Percentiles rank a stretch among this genome's conserved stretches.
phyloP scores from a whole-genome alignment of 2,329 filamentous ascomycete species.

The Penicillium sp. region DNA sequence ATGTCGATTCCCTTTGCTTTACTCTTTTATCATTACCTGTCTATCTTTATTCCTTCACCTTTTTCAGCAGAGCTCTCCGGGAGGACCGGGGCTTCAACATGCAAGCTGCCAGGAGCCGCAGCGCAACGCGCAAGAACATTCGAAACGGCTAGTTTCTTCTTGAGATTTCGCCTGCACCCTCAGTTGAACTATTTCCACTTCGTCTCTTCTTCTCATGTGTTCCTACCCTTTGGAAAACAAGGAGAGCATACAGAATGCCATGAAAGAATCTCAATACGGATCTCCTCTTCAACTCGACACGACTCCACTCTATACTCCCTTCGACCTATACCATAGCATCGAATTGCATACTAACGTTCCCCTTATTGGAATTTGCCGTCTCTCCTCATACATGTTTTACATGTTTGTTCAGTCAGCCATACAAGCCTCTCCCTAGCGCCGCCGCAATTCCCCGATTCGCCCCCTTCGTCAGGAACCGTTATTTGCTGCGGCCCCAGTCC shows the following conservation, averaged over 20 bases:
- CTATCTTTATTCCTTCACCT: slow-evolving; percentile 1
- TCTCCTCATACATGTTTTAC: too few relatives aligned
- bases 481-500: slow-evolving; percentile 21
- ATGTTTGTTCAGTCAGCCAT: slow-evolving; percentile 1
- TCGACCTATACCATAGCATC: background rate
- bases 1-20: slow-evolving; percentile 1
- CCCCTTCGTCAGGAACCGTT: slow-evolving; percentile 22
- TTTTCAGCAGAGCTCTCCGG: slow-evolving; percentile 1
- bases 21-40: slow-evolving; percentile 4
- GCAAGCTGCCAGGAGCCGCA: slow-evolving; percentile 5
- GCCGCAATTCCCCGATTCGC: slow-evolving; percentile 23
- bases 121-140: too few relatives aligned
- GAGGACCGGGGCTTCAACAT: slow-evolving; percentile 1
- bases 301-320: background rate
- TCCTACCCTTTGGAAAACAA: slow-evolving; percentile 5
- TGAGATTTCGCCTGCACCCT: too few relatives aligned
- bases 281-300: background rate
- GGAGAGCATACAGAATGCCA: slow-evolving; percentile 19
- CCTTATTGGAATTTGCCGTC: too few relatives aligned
- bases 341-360: too few relatives aligned
- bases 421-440: background rate
- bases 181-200: background rate
- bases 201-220: slow-evolving; percentile 3
- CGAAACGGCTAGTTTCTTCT: background rate
- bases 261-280: slow-evolving; percentile 5